These are phyloP conservation scores for Trichoderma asperelloides DNA, from an alignment of 495 filamentous ascomycete species.

Conservation along the genomic window DNA sequence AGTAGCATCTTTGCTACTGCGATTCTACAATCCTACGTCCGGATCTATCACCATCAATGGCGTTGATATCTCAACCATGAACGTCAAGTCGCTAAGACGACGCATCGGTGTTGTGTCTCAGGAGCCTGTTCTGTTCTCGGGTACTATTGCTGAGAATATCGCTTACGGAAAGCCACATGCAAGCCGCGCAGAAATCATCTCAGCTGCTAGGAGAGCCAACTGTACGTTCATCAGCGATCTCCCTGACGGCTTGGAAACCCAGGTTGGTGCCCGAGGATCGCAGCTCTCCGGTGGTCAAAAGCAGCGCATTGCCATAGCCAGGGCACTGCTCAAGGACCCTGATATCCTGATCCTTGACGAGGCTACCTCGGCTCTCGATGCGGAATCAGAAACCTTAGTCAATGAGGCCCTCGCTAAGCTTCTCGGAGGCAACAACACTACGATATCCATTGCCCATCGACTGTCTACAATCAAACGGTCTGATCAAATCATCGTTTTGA, in stretches of 20 bases:
- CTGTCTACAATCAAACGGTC: constrained; percentile 93
- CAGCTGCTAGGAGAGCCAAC: constrained; percentile 87
- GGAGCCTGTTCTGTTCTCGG: constrained; percentile 93
- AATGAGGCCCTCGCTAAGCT: constrained; percentile 78
- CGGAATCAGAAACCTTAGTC: constrained; percentile 94
- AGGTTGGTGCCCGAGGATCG: constrained; percentile 83
- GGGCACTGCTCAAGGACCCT: constrained; percentile 88
- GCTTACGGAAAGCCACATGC: constrained; percentile 82
- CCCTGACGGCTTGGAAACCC: constrained; percentile 89
- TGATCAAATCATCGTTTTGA: constrained; percentile 84
- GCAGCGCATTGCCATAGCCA: constrained; percentile 93
- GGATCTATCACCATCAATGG: constrained; percentile 81
- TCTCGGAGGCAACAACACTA: constrained; percentile 80
- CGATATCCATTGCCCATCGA: constrained; percentile 92
- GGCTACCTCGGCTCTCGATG: constrained; percentile 86
- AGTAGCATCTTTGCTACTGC: constrained; percentile 74
- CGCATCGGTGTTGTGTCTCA: constrained; percentile 93
- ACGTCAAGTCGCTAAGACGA: constrained; percentile 86
- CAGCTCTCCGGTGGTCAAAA: constrained; percentile 96
- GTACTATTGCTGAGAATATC: constrained; percentile 94
- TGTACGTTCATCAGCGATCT: constrained; percentile 95
- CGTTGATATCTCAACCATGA: constrained; percentile 75
- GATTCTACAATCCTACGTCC: constrained; percentile 77
- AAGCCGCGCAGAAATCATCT: constrained; percentile 68
- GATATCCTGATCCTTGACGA: constrained; percentile 96